Percentiles rank a stretch among this genome's conserved stretches.
These are phyloP conservation scores for Pyrrhoderma noxium DNA, from an alignment of 1,284 basidiomycete genomes.

Conservation along the genomic window DNA sequence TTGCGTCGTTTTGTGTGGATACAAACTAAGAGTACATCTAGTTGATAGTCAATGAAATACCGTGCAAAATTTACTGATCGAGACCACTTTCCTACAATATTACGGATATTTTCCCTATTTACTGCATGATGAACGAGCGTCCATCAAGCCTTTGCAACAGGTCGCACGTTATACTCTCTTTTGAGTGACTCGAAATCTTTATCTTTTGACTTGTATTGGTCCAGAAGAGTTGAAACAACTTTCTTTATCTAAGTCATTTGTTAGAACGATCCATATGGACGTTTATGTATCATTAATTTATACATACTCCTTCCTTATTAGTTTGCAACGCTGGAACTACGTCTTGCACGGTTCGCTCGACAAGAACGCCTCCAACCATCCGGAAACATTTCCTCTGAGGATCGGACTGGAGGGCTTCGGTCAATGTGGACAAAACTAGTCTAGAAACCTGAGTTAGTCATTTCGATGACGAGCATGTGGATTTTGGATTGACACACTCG, in stretches of 20 bases:
- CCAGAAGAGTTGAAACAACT: slow-evolving; percentile 66
- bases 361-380: slow-evolving; percentile 91
- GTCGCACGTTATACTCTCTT: slow-evolving; percentile 73
- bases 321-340: slow-evolving; percentile 86
- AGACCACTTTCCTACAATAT: too few species aligned
- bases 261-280: neutral
- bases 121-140: too few species aligned
- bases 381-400: slow-evolving; percentile 95
- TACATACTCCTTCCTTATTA: slow-evolving; percentile 74
- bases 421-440: slow-evolving; percentile 83
- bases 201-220: slow-evolving; percentile 85
- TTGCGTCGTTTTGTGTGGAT: too few species aligned
- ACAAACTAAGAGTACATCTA: too few species aligned
- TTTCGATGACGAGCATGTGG: slow-evolving; percentile 4
- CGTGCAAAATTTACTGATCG: too few species aligned
- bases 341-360: slow-evolving; percentile 94
- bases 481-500: slow-evolving; percentile 37
- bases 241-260: slow-evolving; percentile 58
- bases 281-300: neutral
- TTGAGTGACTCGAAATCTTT: slow-evolving; percentile 80
- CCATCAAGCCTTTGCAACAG: slow-evolving; percentile 28
- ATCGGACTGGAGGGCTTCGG: slow-evolving; percentile 69
- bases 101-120: too few species aligned
- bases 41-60: too few species aligned
- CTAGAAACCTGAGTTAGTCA: slow-evolving; percentile 35